Evolutionary conservation across 1,284 basidiomycete genomes (phyloP), one percentile per base, ranked within the genome.

Genomic region (Malassezia globosa): DNA sequence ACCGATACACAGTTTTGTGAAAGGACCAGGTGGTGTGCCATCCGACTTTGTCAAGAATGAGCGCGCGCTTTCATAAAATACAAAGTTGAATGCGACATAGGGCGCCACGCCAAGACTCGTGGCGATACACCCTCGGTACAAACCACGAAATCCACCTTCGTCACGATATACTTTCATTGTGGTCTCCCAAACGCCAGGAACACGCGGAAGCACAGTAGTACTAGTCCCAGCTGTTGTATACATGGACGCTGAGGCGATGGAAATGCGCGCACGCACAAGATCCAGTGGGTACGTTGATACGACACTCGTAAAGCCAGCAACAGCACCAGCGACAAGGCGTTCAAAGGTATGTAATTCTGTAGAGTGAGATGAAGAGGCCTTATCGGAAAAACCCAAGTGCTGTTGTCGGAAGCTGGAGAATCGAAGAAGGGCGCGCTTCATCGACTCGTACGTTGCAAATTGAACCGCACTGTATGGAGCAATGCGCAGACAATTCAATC

Each of bases 221-320:
- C 29, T 21, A 3, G 16, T 10, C 3, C 26, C 24, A 3, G 19
- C 21, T 7, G 24, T 14, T 3, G 19, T 23, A 44, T 63, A 63
- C 50, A 69, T 57, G 23, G 56, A 62, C 2, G 66, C 69, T 10
- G 51, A 51, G 11, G 87, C 87, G 63, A 95, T 92, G 23, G 86
- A 89, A 58, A 95, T 76, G 39, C 89, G 79, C n/a, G 87, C 85
- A 43, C 89, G 80, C 19, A 95, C 85, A 46, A 95, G 80, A 72
- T 95, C 89, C 56, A 95, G 75, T 3, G 89, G 89, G 73, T 94
- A 95, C 66, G 89, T 95, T 25, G 85, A 80, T 56, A 83, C 85
- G 50, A 89, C 89, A 56, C 85, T 87, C 7, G 85, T 84, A 53
- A 92, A 85, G 21, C 89, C 89, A 31, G 88, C 89, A 4, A 90